Conservation (phyloP, 2,329 filamentous ascomycete genomes). For the Aspergillus quadrilineatus region DNA sequence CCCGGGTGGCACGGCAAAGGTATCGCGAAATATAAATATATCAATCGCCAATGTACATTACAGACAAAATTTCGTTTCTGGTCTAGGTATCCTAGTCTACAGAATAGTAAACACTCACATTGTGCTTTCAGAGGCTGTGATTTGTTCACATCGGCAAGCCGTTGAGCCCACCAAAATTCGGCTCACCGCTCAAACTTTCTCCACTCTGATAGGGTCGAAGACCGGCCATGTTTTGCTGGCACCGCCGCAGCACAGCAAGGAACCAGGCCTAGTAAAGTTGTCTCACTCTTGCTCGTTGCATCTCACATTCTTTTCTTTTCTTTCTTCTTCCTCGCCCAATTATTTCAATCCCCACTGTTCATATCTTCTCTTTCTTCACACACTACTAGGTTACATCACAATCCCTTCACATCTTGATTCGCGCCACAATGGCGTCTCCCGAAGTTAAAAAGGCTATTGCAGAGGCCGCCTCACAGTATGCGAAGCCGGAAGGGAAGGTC, state of each 20-base stretch:
- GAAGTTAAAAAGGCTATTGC: slow-evolving; percentile 46
- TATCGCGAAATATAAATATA: not conserved
- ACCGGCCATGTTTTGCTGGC: not conserved
- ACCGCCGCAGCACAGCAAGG: slow-evolving; percentile 4
- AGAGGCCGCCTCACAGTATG: slow-evolving; percentile 49
- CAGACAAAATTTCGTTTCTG: not conserved
- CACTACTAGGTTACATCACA: not conserved
- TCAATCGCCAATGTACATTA: not conserved
- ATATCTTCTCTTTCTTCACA: not conserved
- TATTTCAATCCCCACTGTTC: not conserved
- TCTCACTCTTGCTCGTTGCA: slow-evolving; percentile 18
- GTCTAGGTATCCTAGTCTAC: not conserved
- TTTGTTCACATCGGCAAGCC: slow-evolving; percentile 9
- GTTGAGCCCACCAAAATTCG: not conserved
- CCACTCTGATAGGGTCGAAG: not conserved
- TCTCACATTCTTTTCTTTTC: slow-evolving; percentile 11
- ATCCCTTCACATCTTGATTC: slow-evolving; percentile 11
- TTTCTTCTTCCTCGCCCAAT: slow-evolving; percentile 3
- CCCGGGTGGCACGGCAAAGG: not conserved
- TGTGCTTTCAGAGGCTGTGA: not conserved
- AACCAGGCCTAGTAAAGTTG: slow-evolving; percentile 7
- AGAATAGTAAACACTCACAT: slow-evolving; percentile 4
- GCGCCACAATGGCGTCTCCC: slow-evolving; percentile 44
- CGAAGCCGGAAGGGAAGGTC: slow-evolving; percentile 50
- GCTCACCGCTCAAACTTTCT: slow-evolving; percentile 4